Evolutionary conservation across 75 land plant species (phyloP), one percentile per base, ranked within the genome.

Genomic region (Pinus tabuliformis): DNA sequence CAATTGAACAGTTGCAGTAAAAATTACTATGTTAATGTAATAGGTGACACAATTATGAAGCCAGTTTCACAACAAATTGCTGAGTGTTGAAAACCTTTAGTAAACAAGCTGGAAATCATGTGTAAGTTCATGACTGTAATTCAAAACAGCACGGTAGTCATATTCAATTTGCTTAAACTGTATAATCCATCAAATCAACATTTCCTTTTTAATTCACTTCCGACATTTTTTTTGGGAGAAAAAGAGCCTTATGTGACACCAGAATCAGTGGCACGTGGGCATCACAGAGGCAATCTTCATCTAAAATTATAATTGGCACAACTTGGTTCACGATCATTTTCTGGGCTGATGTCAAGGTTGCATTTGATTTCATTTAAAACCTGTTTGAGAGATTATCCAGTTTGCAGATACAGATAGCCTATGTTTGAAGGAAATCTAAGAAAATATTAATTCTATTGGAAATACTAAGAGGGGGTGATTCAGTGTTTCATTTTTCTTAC

Each of bases 11-110:
- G 16, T 64, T 64, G 54, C 54, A 49, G 0, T 49, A 49, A 49
- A 49, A 49, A 2, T 49, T 9, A 45, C 49, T 6, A 33, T 33
- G 33, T 33, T 5, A 26, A 64, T 17, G 18, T 30, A 30, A 30
- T 64, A 64, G 6, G 68, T 36, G 68, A 64, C n/a, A 33, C 54
- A 64, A 68, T 45, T 45, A 68, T 33, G 72, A 68, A 68, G 72
- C 49, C 24, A 68, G 22, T 21, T 39, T 37, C 42, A 21, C 1
- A 42, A 37, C 20, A 68, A n/a, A 68, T 39, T 21, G 42, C 2
- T 14, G 8, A 68, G 54, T 68, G 22, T 39, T 42, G 52, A 20
- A 68, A 68, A n/a, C 21, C 24, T 39, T 24, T 54, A 68, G 13
- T 42, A 68, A 12, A 14, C 72, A 39, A 68, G 52, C n/a, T n/a